A percentile compares a stretch with the other conserved stretches of the same genome.
phyloP scores from a whole-genome alignment of 768 basidiomycete genomes.

The Trametes meyenii region DNA sequence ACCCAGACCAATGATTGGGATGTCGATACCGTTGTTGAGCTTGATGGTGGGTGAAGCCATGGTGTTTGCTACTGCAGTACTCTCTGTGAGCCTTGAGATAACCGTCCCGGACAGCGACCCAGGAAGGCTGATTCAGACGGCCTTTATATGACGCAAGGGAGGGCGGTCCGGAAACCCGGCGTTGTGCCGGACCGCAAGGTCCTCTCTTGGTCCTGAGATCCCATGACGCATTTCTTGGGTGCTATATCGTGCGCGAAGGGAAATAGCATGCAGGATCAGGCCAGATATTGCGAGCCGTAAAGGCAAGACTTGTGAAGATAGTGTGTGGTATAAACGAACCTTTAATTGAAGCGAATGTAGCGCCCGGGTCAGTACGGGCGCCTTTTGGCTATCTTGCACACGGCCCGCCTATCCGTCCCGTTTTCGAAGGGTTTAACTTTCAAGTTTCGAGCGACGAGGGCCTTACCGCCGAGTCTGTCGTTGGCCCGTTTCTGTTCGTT shows the following conservation, averaged over 20 bases:
- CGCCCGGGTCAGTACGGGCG: too few relatives aligned
- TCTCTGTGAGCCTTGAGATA: not conserved
- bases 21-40: constrained; percentile 61
- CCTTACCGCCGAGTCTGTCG: too few relatives aligned
- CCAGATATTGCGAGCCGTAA: too few relatives aligned
- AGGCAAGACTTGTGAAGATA: too few relatives aligned
- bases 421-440: too few relatives aligned
- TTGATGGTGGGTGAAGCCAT: constrained; percentile 46
- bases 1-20: constrained; percentile 65
- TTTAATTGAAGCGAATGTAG: too few relatives aligned
- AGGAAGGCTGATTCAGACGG: not conserved
- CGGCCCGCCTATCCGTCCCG: too few relatives aligned
- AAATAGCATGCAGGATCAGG: not conserved
- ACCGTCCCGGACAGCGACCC: not conserved
- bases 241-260: not conserved
- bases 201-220: not conserved
- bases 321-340: too few relatives aligned
- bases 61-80: not conserved
- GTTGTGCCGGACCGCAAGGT: constrained; percentile 11
- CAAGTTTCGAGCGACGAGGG: too few relatives aligned
- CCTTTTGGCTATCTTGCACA: too few relatives aligned
- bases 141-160: constrained; percentile 8
- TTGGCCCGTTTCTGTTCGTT: too few relatives aligned
- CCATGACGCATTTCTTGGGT: not conserved
- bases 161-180: constrained; percentile 6